Percentiles rank a stretch among this genome's conserved stretches.
These are phyloP conservation scores for Lachancea kluyveri DNA, from an alignment of 805 yeast genomes.

Conservation along the genomic window DNA sequence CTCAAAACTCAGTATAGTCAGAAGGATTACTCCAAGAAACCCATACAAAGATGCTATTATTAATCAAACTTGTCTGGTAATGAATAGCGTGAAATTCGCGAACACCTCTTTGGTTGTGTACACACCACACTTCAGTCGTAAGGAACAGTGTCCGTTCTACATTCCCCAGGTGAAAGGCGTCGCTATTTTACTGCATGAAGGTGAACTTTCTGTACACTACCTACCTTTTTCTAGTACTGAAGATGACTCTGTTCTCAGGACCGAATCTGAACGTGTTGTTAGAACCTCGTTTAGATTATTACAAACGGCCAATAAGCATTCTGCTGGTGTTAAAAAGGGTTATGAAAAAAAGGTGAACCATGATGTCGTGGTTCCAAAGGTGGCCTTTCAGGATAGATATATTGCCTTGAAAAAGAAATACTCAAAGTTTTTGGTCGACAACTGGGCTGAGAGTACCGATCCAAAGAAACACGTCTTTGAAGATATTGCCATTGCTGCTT, in stretches of 20 bases:
- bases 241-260: conserved; percentile 30
- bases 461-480: conserved; percentile 95
- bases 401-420: conserved; percentile 75
- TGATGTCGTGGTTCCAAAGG: conserved; percentile 78
- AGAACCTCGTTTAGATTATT: conserved; percentile 78
- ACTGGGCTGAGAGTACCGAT: conserved; percentile 92
- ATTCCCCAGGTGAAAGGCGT: conserved; percentile 82
- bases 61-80: conserved; percentile 73
- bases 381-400: conserved; percentile 76
- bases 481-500: conserved; percentile 93
- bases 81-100: conserved; percentile 23
- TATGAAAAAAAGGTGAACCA: conserved; percentile 85
- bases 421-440: conserved; percentile 64
- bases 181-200: conserved; percentile 51
- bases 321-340: conserved; percentile 76
- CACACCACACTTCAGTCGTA: conserved; percentile 61
- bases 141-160: conserved; percentile 74
- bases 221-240: conserved; percentile 46
- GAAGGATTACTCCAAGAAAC: conserved; percentile 87
- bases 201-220: conserved; percentile 64
- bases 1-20: conserved; percentile 51
- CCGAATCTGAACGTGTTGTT: conserved; percentile 50
- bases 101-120: conserved; percentile 56
- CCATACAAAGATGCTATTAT: conserved; percentile 78
- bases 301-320: conserved; percentile 77